Evolutionary conservation across 2,329 filamentous ascomycete genomes (phyloP).

Genomic region (Calonectria honghensis): DNA sequence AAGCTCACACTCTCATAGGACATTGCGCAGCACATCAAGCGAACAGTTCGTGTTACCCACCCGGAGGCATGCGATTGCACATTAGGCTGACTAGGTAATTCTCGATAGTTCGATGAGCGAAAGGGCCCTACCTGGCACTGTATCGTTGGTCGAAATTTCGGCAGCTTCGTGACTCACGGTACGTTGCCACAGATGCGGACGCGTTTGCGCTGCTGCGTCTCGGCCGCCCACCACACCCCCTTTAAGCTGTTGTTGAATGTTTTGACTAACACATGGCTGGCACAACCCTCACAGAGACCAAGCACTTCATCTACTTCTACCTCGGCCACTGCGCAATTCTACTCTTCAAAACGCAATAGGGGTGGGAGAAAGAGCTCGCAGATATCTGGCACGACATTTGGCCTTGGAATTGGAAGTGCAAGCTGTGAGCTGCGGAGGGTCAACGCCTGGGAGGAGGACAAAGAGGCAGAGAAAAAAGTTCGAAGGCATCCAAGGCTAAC

Average conservation of each 20-base stretch:
- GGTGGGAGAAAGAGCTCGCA: conserved; percentile 55
- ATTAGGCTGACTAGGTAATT: conserved; percentile 42
- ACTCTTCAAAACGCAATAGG: conserved; percentile 98
- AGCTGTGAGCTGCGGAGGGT: conserved; percentile 52
- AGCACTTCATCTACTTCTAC: conserved; percentile 99
- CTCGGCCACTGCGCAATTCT: conserved; percentile 98
- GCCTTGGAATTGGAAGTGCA: conserved; percentile 56
- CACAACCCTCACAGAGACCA: conserved; percentile 82
- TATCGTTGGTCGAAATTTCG: conserved; percentile 98
- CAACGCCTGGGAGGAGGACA: conserved; percentile 44
- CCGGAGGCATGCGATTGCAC: conserved; percentile 19
- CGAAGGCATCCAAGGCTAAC: conserved; percentile 45
- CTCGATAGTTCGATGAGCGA: conserved; percentile 89
- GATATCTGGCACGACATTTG: conserved; percentile 44
- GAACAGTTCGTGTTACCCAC: conserved; percentile 76
- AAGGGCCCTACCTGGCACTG: conserved; percentile 99
- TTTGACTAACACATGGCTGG: conserved; percentile 40
- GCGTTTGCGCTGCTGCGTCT: background rate
- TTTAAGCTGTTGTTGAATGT: background rate
- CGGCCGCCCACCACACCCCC: background rate
- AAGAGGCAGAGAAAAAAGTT: conserved; percentile 39
- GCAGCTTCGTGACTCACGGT: conserved; percentile 99
- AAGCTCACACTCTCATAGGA: conserved; percentile 74
- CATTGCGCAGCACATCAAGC: conserved; percentile 96
- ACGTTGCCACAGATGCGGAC: conserved; percentile 57